Conservation (phyloP, 2,329 filamentous ascomycete genomes). For the Celoporthe dispersa region DNA sequence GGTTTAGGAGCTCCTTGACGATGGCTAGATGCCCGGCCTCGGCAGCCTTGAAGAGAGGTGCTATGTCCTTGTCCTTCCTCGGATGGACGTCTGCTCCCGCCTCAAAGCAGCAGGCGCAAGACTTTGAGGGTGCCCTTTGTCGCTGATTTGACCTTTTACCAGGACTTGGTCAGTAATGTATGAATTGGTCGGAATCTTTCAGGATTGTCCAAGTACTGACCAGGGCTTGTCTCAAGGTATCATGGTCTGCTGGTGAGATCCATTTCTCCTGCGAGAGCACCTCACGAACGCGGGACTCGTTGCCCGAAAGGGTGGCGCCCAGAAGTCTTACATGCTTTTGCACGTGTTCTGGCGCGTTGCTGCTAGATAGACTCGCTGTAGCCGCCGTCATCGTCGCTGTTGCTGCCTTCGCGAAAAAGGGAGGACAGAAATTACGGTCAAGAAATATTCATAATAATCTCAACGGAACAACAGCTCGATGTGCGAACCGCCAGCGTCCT, state of each 20-base stretch:
- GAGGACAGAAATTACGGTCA: background rate
- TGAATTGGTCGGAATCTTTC: background rate
- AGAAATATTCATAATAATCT: background rate
- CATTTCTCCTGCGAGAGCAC: slow-evolving; percentile 43
- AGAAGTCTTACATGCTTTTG: slow-evolving; percentile 43
- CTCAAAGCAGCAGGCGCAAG: slow-evolving; percentile 43
- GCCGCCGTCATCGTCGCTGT: background rate
- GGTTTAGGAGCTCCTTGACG: slow-evolving; percentile 40
- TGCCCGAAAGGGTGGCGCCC: slow-evolving; percentile 43
- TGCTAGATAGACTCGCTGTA: slow-evolving; percentile 42
- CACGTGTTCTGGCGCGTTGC: slow-evolving; percentile 38
- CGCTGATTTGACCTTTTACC: slow-evolving; percentile 36
- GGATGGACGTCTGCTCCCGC: slow-evolving; percentile 44
- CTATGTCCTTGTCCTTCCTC: slow-evolving; percentile 40
- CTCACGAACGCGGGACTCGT: slow-evolving; percentile 43
- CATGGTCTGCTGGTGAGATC: slow-evolving; percentile 40
- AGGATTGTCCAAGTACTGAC: slow-evolving; percentile 29
- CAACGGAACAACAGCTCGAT: background rate
- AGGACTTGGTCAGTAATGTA: background rate
- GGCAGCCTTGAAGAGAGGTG: slow-evolving; percentile 45
- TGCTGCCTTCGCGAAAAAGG: background rate
- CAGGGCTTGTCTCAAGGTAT: slow-evolving; percentile 43
- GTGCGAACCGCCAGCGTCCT: background rate
- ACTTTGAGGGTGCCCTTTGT: slow-evolving; percentile 42
- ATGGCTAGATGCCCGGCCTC: slow-evolving; percentile 43